Base-by-base conservation (phyloP, 306 rosid species). In the Castanospermum australe region DNA sequence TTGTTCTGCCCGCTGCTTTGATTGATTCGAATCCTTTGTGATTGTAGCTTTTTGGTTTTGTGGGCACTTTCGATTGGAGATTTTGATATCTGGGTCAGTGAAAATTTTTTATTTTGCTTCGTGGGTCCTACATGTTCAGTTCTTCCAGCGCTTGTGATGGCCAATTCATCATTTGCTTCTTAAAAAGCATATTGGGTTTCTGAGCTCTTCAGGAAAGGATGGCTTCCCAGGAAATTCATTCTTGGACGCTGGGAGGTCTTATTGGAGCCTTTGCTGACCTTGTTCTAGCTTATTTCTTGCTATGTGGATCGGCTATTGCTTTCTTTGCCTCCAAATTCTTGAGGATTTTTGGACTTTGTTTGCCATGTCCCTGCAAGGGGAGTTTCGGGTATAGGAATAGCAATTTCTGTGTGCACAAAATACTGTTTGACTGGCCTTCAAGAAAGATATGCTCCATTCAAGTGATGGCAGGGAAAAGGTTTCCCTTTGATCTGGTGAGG, bases 361-460 rank as follows among this genome's bases (percentile, higher is more conserved):
- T 93, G 62, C 99, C 96, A 5, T 96, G 99, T 71, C 94, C 96
- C 60, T 96, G 99, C 83, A 81, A 79, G 60, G 97, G 96, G 24
- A 21, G 87, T 63, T 88, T 91, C 14, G 98, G 98, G 61, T 88
- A 21, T 80, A 83, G 62, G 70, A 87, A 86, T 69, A 62, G 77
- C 35, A 54, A 83, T 67, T 72, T 89, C 39, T 96, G 99, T 81
- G 75, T 88, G 45, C 87, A 88, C 75, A 83, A 64, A 39, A 18
- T 91, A 67, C 81, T 96, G 56, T 13, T 76, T 73, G 87, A 85
- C 12, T 82, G 89, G 96, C 97, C 99, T 0, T 79, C 77, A 38
- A 39, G 59, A 50, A 88, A 71, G 77, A 83, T 96, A 79, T 76
- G 60, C 45, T 84, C 80, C 41, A 85, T 91, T 63, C 91, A 79